phyloP scores from a whole-genome alignment of 139 green algal species.

The Chlamydomonas schloesseri region DNA sequence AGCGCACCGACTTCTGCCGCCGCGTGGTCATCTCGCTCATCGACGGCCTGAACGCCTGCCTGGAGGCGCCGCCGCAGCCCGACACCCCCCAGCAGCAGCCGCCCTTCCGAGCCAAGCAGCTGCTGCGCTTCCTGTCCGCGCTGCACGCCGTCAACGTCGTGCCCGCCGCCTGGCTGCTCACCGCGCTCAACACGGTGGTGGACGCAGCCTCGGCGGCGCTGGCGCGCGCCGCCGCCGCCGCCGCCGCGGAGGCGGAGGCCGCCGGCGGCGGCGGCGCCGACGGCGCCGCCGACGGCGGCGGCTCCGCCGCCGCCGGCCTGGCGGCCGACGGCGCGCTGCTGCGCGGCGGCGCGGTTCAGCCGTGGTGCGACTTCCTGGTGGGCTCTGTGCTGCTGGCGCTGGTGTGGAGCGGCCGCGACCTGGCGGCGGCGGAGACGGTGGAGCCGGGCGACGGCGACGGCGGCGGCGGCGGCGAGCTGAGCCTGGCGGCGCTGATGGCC shows the following conservation, averaged over 20 bases:
- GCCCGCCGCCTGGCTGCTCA: conserved; percentile 58
- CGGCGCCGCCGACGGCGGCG: background rate
- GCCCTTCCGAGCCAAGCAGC: conserved; percentile 63
- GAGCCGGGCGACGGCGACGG: background rate
- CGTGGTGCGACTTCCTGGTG: conserved; percentile 82
- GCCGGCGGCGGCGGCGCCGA: background rate
- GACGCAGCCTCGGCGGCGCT: conserved; percentile 37
- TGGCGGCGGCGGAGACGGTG: conserved; percentile 53
- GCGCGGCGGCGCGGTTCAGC: conserved; percentile 69
- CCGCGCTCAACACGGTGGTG: conserved; percentile 63
- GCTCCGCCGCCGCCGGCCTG: background rate
- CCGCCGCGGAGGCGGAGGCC: background rate
- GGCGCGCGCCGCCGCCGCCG: background rate
- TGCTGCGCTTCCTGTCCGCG: conserved; percentile 77
- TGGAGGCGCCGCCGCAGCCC: conserved; percentile 10
- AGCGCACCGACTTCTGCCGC: conserved; percentile 42
- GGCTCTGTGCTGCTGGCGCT: conserved; percentile 73
- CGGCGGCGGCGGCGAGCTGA: background rate
- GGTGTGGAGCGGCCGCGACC: conserved; percentile 75
- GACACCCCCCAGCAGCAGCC: background rate
- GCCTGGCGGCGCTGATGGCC: conserved; percentile 4
- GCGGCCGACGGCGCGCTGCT: conserved; percentile 45
- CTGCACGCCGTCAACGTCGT: conserved; percentile 72
- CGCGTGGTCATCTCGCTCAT: conserved; percentile 21
- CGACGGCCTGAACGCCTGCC: conserved; percentile 44